Conservation (phyloP, 2,329 filamentous ascomycete species). For the Neonectria hederae region DNA sequence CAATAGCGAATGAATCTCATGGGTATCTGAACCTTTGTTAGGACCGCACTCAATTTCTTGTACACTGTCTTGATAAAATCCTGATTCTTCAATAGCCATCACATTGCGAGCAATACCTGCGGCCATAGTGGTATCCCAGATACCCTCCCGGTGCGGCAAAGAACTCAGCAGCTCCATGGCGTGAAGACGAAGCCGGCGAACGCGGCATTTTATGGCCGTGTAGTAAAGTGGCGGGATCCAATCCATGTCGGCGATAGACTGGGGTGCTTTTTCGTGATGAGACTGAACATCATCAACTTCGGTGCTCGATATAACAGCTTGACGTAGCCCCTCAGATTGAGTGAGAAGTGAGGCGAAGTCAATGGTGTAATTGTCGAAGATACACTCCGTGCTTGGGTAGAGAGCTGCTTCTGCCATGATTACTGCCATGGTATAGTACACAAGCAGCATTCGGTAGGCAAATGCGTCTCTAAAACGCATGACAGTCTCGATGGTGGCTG, state of each 20-base stretch:
- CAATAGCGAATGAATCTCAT: neutral
- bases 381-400: constrained; percentile 41
- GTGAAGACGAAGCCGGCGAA: constrained; percentile 50
- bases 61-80: constrained; percentile 15
- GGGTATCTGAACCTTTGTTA: neutral
- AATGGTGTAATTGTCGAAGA: constrained; percentile 49
- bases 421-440: constrained; percentile 53
- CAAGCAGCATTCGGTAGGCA: constrained; percentile 44
- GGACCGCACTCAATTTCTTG: neutral
- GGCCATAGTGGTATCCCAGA: constrained; percentile 51
- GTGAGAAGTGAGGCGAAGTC: constrained; percentile 47
- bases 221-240: constrained; percentile 58
- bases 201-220: constrained; percentile 57
- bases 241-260: constrained; percentile 53
- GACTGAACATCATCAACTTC: constrained; percentile 15
- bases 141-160: constrained; percentile 50
- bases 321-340: constrained; percentile 30
- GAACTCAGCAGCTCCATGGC: constrained; percentile 47
- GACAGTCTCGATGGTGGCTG: constrained; percentile 12
- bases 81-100: constrained; percentile 50
- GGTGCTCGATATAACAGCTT: constrained; percentile 1
- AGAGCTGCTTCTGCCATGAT: constrained; percentile 54
- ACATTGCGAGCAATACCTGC: constrained; percentile 48
- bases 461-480: constrained; percentile 35
- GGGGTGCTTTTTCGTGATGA: constrained; percentile 40